phyloP scores from a whole-genome alignment of 1,284 basidiomycete genomes.

The Cryptococcus sp. region DNA sequence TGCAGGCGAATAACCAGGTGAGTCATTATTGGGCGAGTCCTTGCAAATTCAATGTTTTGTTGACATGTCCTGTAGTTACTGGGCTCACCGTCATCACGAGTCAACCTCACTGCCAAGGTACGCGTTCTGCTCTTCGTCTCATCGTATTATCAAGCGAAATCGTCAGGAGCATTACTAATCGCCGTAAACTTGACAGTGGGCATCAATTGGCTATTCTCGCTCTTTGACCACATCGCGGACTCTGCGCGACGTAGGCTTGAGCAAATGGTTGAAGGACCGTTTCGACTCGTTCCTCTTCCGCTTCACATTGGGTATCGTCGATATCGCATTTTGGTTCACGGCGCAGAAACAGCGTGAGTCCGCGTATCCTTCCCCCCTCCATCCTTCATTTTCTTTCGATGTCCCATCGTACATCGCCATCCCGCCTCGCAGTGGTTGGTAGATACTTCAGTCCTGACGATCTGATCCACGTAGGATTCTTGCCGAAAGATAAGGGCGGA shows the following conservation, averaged over 20 bases:
- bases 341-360: constrained; percentile 48
- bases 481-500: constrained; percentile 49
- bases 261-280: constrained; percentile 49
- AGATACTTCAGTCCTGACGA: too few species aligned
- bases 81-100: constrained; percentile 79
- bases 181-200: constrained; percentile 54
- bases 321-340: constrained; percentile 54
- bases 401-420: too few species aligned
- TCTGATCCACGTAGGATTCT: constrained; percentile 27
- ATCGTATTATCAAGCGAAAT: constrained; percentile 34
- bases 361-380: too few species aligned
- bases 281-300: constrained; percentile 52
- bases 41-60: background rate
- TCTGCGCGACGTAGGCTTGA: constrained; percentile 42
- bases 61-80: constrained; percentile 61
- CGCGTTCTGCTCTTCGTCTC: constrained; percentile 40
- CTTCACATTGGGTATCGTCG: constrained; percentile 53
- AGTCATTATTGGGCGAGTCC: constrained; percentile 5
- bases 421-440: too few species aligned
- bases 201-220: constrained; percentile 53
- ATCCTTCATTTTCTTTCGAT: too few species aligned
- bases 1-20: constrained; percentile 60
- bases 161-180: background rate
- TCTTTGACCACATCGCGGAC: constrained; percentile 61
- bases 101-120: constrained; percentile 73